Base-by-base conservation (phyloP, 202 grass and related monocot species). In the Eragrostis tef region DNA sequence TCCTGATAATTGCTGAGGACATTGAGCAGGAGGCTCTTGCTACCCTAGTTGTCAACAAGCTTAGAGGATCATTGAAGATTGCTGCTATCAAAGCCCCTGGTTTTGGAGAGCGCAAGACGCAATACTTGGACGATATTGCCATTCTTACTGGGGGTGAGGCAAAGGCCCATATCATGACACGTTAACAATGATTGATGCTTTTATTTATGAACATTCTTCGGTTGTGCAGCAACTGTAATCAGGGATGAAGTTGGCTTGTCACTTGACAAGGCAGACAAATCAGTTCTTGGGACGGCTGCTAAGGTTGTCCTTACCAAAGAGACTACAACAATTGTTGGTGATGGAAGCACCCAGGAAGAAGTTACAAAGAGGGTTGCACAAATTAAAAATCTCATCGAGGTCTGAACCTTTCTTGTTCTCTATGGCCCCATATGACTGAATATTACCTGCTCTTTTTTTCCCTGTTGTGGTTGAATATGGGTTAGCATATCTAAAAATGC, bases 21-120 rank as follows among this genome's bases (percentile, higher is more conserved):
- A 96, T 99, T 54, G 96, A 99, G 90, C 96, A 99, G 86, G 96
- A 99, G 78, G 96, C 96, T 59, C 85, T 99, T 77, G 96, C 93
- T 46, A 99, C 96, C 78, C 86, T 99, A 83, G 96, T 99, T 42
- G 96, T 99, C 48, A 99, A 99, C 85, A 95, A 95, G 80, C 85
- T 98, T 9, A 98, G 96, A 90, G 92, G 92, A 5, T 85, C 96
- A 36, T 79, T 98, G 80, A 95, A 98, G 49, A 98, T 98, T 74
- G 90, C 90, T 45, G 88, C 95, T 74, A 90, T 98, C 75, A 98
- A 98, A 82, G 94, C 94, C 53, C 94, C 94, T 83, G 92, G 94
- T 71, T 98, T 98, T 75, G 95, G 95, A 72, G 90, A 98, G 45
- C 86, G 95, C 75, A 98, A 98, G 84, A 94, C 88, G 61, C 95